Percentiles rank a stretch among this genome's conserved stretches.
These are phyloP conservation scores for Kwoniella shivajii DNA, from an alignment of 1,284 basidiomycete species.

Conservation along the genomic window DNA sequence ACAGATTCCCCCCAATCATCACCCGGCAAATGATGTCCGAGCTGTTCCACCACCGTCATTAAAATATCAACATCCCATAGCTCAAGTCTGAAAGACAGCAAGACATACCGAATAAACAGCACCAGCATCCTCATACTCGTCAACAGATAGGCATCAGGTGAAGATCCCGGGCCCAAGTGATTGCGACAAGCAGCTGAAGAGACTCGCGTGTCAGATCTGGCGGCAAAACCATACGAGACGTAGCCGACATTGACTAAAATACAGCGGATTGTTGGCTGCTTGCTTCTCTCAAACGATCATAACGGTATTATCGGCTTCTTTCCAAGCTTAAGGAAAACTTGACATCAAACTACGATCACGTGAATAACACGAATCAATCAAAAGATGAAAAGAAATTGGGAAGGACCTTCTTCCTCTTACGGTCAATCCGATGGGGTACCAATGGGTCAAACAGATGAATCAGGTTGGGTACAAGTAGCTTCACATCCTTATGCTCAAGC, in stretches of 20 bases:
- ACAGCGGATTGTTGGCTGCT: no score
- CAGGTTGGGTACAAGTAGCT: slow-evolving; percentile 23
- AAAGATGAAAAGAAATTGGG: slow-evolving; percentile 31
- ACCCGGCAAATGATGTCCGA: neutral
- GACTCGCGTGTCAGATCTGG: no score
- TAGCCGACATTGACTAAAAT: no score
- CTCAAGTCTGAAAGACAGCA: no score
- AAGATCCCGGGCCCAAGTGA: no score
- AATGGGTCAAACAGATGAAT: slow-evolving; percentile 5
- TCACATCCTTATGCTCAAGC: slow-evolving; percentile 48
- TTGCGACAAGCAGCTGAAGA: no score
- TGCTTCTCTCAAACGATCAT: no score
- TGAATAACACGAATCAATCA: neutral
- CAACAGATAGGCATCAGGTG: no score
- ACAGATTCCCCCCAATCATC: neutral
- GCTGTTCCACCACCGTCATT: neutral
- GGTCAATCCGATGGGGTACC: slow-evolving; percentile 4
- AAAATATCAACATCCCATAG: neutral
- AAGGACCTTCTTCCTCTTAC: slow-evolving; percentile 7
- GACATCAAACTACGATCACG: neutral
- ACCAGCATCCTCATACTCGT: no score
- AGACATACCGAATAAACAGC: no score
- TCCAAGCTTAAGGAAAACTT: neutral
- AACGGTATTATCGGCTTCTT: no score
- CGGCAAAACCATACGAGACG: no score